phyloP scores from a whole-genome alignment of 2,329 filamentous ascomycete species.

The Paracorniculantispora psalliotae region DNA sequence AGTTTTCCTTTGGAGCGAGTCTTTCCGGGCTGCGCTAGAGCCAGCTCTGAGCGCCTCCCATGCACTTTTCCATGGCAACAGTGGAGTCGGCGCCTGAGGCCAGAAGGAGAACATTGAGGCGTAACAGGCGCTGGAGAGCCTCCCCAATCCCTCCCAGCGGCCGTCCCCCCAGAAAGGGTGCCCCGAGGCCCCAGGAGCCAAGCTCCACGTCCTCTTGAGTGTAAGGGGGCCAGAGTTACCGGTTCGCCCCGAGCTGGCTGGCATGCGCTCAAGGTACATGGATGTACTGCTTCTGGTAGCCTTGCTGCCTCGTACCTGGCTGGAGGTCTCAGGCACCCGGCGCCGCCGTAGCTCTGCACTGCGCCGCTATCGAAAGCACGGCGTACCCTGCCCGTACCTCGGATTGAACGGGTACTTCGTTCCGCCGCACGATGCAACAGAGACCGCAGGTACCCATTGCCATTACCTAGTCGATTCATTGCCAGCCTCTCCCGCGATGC shows the following conservation, averaged over 20 bases:
- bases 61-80: slow-evolving; percentile 17
- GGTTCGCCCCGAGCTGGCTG: slow-evolving; percentile 13
- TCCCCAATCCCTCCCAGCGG: background rate
- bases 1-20: slow-evolving; percentile 50
- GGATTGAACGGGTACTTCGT: no score
- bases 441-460: background rate
- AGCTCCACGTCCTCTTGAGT: background rate
- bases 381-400: background rate
- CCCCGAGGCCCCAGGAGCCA: background rate
- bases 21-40: slow-evolving; percentile 41
- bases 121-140: background rate
- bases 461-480: background rate
- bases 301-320: background rate
- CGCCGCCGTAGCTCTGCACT: background rate
- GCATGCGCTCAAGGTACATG: background rate
- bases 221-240: slow-evolving; percentile 9
- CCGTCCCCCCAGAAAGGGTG: no score
- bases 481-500: slow-evolving; percentile 3
- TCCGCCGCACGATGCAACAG: background rate
- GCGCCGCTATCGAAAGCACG: background rate
- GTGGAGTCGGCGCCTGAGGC: slow-evolving; percentile 14
- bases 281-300: background rate
- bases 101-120: slow-evolving; percentile 4
- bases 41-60: background rate
- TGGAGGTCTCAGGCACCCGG: background rate